Base-by-base conservation (phyloP, 2,329 filamentous ascomycete genomes). In the Curvularia lunata region DNA sequence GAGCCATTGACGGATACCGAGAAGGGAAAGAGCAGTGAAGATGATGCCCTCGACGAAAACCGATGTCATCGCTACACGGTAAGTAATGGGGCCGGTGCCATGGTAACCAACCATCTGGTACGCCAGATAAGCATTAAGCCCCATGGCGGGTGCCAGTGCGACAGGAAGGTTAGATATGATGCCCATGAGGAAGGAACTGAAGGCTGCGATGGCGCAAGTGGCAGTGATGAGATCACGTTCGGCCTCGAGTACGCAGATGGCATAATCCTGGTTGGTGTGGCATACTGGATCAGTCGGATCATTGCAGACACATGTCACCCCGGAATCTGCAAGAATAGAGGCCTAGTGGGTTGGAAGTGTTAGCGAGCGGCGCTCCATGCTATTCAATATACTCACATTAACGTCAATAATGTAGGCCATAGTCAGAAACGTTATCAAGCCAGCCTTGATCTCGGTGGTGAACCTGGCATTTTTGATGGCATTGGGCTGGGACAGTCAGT, bases 31-130 rank as follows among this genome's bases (percentile, higher is more conserved):
- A 1, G 80, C 89, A 51, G 95, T 85, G 78, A 96, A 96, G 58
- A 96, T 88, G 77, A 91, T 90, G 27, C 92, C 92, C 76, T 96
- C 92, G 10, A 95, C 88, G 71, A 96, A 96, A 62, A 95, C 92
- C 49, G 92, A 91, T 3, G 91, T 95, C 48, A 96, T 80, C 18
- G 92, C 92, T 28, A 93, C 83, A 47, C 84, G 77, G 74, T 91
- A 96, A 47, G 75, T 72, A 53, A 71, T 69, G 0, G 91, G 86
- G 8, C 91, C 91, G n/a, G 82, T 84, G 41, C 91, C 92, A 71
- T 93, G 88, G 67, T 82, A 86, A 1, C 92, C 92, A 56, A 96
- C 91, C 32, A 91, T 88, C 2, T 86, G 89, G 72, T 90, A 96
- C 18, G 91, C 85, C 70, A 96, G 95, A 74, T 96, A 96, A n/a